phyloP scores from a whole-genome alignment of 73 alveolate genomes.

The Urostyla sp. region DNA sequence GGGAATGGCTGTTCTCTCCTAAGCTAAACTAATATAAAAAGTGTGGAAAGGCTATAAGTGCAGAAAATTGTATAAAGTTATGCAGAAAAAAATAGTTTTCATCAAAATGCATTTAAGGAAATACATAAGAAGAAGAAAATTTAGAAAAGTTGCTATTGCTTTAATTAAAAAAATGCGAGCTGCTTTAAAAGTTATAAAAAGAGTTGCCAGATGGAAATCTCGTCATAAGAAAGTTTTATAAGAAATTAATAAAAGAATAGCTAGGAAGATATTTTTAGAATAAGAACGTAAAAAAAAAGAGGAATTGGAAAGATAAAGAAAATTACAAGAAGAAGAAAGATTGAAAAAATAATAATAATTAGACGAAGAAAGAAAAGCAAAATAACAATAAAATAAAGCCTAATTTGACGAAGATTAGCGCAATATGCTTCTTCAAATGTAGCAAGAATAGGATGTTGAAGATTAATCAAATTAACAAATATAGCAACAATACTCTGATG shows the following conservation, averaged over 20 bases:
- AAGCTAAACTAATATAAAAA: constrained; percentile 54
- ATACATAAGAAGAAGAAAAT: neutral
- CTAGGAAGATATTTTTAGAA: neutral
- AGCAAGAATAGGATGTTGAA: neutral
- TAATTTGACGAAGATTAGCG: neutral
- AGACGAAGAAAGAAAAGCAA: neutral
- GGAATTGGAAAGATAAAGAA: constrained; percentile 33
- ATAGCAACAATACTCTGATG: neutral
- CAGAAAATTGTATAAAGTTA: neutral
- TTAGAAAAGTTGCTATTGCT: neutral
- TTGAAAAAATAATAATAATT: neutral
- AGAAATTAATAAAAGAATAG: constrained; percentile 37
- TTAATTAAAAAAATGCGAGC: neutral
- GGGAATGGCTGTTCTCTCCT: constrained; percentile 5
- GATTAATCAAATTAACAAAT: neutral
- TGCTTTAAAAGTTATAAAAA: neutral
- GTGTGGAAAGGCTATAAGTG: constrained; percentile 26
- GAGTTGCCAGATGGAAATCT: neutral
- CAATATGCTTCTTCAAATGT: neutral
- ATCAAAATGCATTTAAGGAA: constrained; percentile 6
- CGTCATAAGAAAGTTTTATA: neutral
- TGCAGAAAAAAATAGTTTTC: constrained; percentile 4
- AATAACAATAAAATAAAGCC: neutral
- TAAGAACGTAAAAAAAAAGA: neutral
- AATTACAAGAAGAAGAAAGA: constrained; percentile 1